Conservation (phyloP, 805 yeast species). For the Peterozyma xylosa region DNA sequence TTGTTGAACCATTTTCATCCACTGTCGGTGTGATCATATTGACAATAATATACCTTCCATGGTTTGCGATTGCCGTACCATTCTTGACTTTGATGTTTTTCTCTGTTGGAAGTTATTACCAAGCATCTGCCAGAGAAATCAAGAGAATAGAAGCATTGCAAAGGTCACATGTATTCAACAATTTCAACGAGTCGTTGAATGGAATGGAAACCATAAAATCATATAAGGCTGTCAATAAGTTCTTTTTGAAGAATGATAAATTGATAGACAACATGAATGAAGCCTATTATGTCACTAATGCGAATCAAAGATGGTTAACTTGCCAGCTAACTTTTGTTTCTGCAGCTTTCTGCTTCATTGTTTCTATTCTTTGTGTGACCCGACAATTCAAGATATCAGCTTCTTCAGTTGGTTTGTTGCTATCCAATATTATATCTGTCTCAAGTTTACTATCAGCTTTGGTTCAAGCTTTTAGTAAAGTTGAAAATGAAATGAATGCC, state of each 20-base stretch:
- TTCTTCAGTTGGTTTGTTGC: constrained; percentile 53
- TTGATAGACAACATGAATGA: constrained; percentile 31
- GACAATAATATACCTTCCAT: constrained; percentile 35
- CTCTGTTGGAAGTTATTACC: constrained; percentile 33
- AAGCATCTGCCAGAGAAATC: constrained; percentile 42
- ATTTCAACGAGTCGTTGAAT: constrained; percentile 39
- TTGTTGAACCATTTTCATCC: constrained; percentile 37
- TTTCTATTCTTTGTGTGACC: constrained; percentile 51
- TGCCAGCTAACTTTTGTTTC: constrained; percentile 44
- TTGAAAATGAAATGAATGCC: constrained; percentile 52
- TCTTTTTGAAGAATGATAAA: constrained; percentile 28
- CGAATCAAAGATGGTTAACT: constrained; percentile 59
- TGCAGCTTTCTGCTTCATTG: constrained; percentile 34
- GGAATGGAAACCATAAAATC: constrained; percentile 43
- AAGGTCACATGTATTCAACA: constrained; percentile 43
- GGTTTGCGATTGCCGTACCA: constrained; percentile 38
- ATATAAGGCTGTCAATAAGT: constrained; percentile 24
- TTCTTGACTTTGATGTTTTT: constrained; percentile 25
- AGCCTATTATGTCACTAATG: constrained; percentile 41
- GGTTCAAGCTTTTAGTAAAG: constrained; percentile 33
- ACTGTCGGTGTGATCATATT: constrained; percentile 12
- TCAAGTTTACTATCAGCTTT: constrained; percentile 49
- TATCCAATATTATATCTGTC: constrained; percentile 51
- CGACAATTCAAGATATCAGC: constrained; percentile 50
- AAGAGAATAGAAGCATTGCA: constrained; percentile 45